Evolutionary conservation across 176 grass and related monocot genomes (phyloP), one percentile per base, ranked within the genome.

Genomic region (Aegilops bicornis): DNA sequence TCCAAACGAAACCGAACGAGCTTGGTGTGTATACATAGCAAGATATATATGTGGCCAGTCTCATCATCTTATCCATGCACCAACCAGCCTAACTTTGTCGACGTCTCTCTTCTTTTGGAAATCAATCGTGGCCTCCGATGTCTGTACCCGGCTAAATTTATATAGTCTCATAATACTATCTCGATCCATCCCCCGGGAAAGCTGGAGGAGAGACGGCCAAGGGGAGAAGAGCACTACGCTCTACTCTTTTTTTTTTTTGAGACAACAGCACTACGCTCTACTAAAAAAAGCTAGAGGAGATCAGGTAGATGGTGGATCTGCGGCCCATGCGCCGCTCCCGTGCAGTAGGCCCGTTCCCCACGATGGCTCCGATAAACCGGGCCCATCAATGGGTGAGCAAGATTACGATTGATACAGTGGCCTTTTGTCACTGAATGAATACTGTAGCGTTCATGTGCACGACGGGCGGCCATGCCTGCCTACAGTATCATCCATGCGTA

Each of bases 241-340:
- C 22, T 15, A 42, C 36, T 22, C 25, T 27, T 27, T 27, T 27
- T 27, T 27, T 27, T 27, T 27, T 27, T 27, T 27, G 25, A 27
- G 25, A 27, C 25, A 27, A 27, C 25, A 27, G 25, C 25, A 27
- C 25, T 27, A 27, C 25, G 25, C 25, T 27, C 31, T 36, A 36
- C 35, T 8, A 36, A 17, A 17, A 54, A 30, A 19, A 29, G 16
- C 0, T 4, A 32, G 22, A 37, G 60, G 15, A 7, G 29, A 50
- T 19, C 50, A 19, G 50, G 50, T 4, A 4, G 64, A 60, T 23
- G 29, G 69, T 25, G 60, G 75, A 77, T 48, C 60, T 22, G 24
- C 67, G 9, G 54, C 16, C 79, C 79, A 78, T 90, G 39, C 50
- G 35, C 7, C 11, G 84, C 30, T 71, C 71, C 52, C 73, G 64